Conservation (phyloP, 306 rosid species). For the Rubus parviflorus region DNA sequence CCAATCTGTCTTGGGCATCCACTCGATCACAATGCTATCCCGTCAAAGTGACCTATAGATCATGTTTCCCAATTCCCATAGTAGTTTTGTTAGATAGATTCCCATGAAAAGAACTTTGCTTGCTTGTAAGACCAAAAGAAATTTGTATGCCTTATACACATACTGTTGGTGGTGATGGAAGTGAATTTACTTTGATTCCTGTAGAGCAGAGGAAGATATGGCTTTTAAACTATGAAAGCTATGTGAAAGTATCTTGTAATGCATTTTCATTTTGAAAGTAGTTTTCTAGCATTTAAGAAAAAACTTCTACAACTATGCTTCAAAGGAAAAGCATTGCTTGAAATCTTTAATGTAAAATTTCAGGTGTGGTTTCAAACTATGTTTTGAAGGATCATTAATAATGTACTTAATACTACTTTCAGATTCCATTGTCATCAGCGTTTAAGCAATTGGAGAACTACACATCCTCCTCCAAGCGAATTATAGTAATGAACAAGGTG, state of each 20-base stretch:
- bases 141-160: no score
- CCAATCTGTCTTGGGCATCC: not conserved
- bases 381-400: not conserved
- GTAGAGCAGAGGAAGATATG: not conserved
- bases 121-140: not conserved
- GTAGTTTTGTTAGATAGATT: not conserved
- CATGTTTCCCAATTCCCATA: not conserved
- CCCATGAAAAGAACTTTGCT: not conserved
- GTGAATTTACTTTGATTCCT: no score
- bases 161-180: no score
- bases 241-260: not conserved
- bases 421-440: conserved; percentile 78
- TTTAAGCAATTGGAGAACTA: conserved; percentile 39
- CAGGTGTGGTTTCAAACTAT: not conserved
- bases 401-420: conserved; percentile 11
- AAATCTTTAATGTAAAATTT: not conserved
- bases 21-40: not conserved
- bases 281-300: not conserved
- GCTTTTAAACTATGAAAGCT: not conserved
- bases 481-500: conserved; percentile 64
- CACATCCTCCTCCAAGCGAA: conserved; percentile 31
- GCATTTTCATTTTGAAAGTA: not conserved
- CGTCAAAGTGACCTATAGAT: not conserved
- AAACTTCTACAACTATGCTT: not conserved
- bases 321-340: not conserved